Conservation (phyloP, 2,329 filamentous ascomycete genomes). For the Fusarium sp. region DNA sequence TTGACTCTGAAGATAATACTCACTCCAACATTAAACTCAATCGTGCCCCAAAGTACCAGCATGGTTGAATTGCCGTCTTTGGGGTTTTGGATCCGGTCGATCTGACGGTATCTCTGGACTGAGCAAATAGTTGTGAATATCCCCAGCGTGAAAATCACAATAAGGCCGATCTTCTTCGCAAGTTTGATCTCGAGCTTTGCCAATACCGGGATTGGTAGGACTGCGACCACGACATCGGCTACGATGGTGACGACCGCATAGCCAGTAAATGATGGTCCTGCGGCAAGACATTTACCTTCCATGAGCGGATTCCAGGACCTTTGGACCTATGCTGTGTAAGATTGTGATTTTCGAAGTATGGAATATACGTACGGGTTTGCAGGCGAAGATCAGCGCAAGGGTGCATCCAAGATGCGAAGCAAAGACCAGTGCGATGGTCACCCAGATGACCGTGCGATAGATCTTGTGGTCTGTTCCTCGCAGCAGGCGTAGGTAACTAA, state of each 20-base stretch:
- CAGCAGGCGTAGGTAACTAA: constrained; percentile 66
- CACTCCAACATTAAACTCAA: constrained; percentile 70
- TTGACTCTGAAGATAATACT: constrained; percentile 29
- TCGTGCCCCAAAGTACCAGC: constrained; percentile 68
- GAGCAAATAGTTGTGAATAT: constrained; percentile 69
- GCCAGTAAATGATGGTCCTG: constrained; percentile 64
- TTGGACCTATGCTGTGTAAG: background rate
- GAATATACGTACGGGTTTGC: constrained; percentile 59
- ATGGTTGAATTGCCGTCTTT: constrained; percentile 69
- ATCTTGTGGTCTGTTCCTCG: constrained; percentile 60
- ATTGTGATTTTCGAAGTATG: rapidly evolving
- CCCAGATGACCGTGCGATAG: constrained; percentile 62
- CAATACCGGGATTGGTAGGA: constrained; percentile 65
- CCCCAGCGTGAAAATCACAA: constrained; percentile 65
- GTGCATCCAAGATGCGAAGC: constrained; percentile 63
- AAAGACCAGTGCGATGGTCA: constrained; percentile 59
- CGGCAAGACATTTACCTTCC: constrained; percentile 60
- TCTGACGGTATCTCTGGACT: constrained; percentile 65
- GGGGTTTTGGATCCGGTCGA: constrained; percentile 60
- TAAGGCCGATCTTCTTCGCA: constrained; percentile 64
- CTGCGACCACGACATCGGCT: constrained; percentile 63
- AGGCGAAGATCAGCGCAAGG: constrained; percentile 64
- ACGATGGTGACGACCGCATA: constrained; percentile 66
- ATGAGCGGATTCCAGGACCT: constrained; percentile 7
- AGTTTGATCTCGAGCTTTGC: constrained; percentile 62